Percentiles rank a stretch among this genome's conserved stretches.
Conservation (phyloP, 2,329 filamentous ascomycete species). For the Sporothrix phasma region DNA sequence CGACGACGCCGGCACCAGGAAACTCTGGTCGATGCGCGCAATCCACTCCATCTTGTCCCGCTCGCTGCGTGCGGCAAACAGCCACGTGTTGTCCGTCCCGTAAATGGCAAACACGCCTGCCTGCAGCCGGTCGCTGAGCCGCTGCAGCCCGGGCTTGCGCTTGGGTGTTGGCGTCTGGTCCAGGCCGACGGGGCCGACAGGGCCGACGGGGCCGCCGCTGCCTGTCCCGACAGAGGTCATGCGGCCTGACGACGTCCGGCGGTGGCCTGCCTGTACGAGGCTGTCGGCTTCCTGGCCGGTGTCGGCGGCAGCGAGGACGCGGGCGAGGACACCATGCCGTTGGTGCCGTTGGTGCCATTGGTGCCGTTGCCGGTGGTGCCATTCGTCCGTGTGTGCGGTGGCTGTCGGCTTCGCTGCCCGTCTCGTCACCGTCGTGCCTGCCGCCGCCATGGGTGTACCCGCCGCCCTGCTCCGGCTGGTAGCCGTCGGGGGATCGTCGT, state of each 20-base stretch:
- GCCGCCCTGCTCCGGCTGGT: background rate
- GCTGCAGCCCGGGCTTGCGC: constrained; percentile 38
- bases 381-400: background rate
- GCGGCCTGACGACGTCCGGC: constrained; percentile 39
- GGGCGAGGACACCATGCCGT: background rate
- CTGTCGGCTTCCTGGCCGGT: background rate
- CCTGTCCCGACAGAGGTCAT: constrained; percentile 48
- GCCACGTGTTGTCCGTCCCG: constrained; percentile 85
- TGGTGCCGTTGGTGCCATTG: background rate
- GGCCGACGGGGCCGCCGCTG: constrained; percentile 25
- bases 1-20: constrained; percentile 26
- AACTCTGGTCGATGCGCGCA: constrained; percentile 80
- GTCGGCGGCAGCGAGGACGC: background rate
- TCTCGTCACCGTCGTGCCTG: constrained; percentile 27
- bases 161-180: too few species aligned
- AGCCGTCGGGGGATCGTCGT: constrained; percentile 4
- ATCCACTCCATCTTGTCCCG: constrained; percentile 97
- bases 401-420: background rate
- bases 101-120: constrained; percentile 88
- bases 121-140: constrained; percentile 48
- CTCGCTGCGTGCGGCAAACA: constrained; percentile 84
- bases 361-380: background rate
- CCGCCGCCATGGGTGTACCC: constrained; percentile 20
- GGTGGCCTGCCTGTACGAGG: constrained; percentile 28
- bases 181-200: background rate